A percentile compares a stretch with the other conserved stretches of the same genome.
Conservation (phyloP, 140 eudicot genomes). For the Flaveria floridana region DNA sequence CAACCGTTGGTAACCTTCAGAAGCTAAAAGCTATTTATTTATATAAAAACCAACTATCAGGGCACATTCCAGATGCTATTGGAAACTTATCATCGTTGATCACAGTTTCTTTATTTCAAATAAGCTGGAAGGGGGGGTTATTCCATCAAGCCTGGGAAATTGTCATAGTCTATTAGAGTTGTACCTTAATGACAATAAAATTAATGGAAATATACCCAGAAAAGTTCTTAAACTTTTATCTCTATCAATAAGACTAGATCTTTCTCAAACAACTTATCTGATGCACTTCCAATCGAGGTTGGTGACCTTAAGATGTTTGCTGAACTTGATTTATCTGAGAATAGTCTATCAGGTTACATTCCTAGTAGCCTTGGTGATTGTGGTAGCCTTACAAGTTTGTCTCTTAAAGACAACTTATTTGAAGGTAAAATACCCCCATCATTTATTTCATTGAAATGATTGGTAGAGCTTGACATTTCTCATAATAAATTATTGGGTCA, state of each 20-base stretch:
- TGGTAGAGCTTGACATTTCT: neutral
- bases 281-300: conserved; percentile 1
- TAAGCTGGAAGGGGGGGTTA: neutral
- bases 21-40: neutral
- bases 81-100: neutral
- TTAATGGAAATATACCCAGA: neutral
- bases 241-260: neutral
- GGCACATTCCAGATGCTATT: neutral
- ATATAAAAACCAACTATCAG: neutral
- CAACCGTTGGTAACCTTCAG: neutral
- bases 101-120: neutral
- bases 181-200: neutral
- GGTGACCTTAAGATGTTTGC: conserved; percentile 7
- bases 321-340: neutral
- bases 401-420: neutral
- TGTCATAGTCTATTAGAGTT: neutral
- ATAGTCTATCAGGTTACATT: neutral
- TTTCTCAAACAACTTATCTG: conserved; percentile 4
- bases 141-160: neutral
- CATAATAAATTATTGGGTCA: conserved; percentile 9
- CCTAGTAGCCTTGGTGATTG: conserved; percentile 17
- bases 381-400: neutral
- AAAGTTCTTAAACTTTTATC: conserved; percentile 1
- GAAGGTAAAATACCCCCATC: conserved; percentile 16
- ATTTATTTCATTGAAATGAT: conserved; percentile 1